These are phyloP conservation scores for Filobasidium floriforme DNA, from an alignment of 768 basidiomycete species.

Conservation along the genomic window DNA sequence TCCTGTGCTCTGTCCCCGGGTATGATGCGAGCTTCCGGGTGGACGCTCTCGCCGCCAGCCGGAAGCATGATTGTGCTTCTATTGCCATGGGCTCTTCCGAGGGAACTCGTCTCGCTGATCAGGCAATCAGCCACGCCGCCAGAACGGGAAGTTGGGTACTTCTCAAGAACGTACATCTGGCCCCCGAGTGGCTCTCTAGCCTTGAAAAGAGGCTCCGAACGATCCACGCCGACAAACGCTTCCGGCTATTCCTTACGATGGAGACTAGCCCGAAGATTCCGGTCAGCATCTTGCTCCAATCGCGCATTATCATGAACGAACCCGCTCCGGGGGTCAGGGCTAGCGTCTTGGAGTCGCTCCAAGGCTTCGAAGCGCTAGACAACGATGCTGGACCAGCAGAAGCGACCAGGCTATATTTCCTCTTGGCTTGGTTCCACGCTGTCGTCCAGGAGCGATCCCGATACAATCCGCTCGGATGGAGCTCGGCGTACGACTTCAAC, in stretches of 20 bases:
- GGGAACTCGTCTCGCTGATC: conserved; percentile 91
- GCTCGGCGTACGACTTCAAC: conserved; percentile 95
- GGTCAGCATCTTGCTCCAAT: conserved; percentile 92
- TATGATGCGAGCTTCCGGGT: conserved; percentile 93
- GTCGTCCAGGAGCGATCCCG: conserved; percentile 93
- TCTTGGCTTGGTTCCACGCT: conserved; percentile 98
- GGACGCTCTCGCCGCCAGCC: conserved; percentile 48
- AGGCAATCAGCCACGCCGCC: conserved; percentile 85
- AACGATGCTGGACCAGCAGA: conserved; percentile 81
- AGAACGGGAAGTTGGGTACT: conserved; percentile 93
- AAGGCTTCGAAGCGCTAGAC: conserved; percentile 62
- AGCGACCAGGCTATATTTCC: conserved; percentile 86
- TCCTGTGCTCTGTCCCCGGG: conserved; percentile 85
- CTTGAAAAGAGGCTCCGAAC: conserved; percentile 94
- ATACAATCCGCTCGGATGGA: conserved; percentile 94
- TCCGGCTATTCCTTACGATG: conserved; percentile 97
- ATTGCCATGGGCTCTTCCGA: conserved; percentile 99
- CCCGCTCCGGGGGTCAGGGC: conserved; percentile 95
- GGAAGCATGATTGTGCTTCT: conserved; percentile 67
- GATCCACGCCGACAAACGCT: conserved; percentile 75
- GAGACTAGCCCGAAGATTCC: conserved; percentile 91
- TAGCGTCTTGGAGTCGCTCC: conserved; percentile 82
- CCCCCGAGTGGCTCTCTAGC: conserved; percentile 89
- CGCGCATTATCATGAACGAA: conserved; percentile 96
- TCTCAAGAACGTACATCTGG: conserved; percentile 93